Base-by-base conservation (phyloP, 2,329 filamentous ascomycete genomes). In the Tolypocladium nubicola region DNA sequence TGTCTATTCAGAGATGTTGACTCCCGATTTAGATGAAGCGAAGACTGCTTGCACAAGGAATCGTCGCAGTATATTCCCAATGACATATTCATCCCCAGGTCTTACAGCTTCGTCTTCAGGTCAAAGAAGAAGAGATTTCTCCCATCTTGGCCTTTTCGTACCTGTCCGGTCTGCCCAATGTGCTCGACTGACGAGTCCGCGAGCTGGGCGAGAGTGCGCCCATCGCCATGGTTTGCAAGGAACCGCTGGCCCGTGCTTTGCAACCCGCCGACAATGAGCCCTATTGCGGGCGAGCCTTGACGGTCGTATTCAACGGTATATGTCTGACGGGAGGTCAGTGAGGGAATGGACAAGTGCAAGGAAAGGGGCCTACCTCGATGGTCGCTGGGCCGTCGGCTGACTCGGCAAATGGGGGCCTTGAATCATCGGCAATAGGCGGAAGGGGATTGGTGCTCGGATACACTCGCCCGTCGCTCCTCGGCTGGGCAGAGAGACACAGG, bases 401-500 rank as follows among this genome's bases (percentile, higher is more conserved):
- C 1, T 62, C 37, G 2, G 33, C 38, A 8, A 69, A 65, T 0
- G 10, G 50, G 0, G 65, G 66, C 1, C 60, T 54, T 26, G 55
- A 54, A 4, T 55, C 56, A 9, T 60, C 59, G 45, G 37, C 56
- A 37, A 33, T 38, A 6, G 19, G 50, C n/a, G 54, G 61, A 45
- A 59, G 53, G 39, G 57, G 61, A n/a, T 65, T 63, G 45, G 39
- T n/a, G 16, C 21, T 13, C 5, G 60, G 54, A 23, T 69, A 67
- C 0, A 2, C 8, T 1, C 54, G 55, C 2, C 39, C 45, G 23
- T 63, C 58, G 14, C 47, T 33, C 4, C 62, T 58, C 1, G 80
- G 77, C 11, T 68, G 61, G 0, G 70, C 75, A 0, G 82, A 85
- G 1, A 88, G 69, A 52, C 82, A 78, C 0, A 88, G 64, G 3